These are phyloP conservation scores for Cytospora paraplurivora DNA, from an alignment of 2,329 filamentous ascomycete species.

Conservation along the genomic window DNA sequence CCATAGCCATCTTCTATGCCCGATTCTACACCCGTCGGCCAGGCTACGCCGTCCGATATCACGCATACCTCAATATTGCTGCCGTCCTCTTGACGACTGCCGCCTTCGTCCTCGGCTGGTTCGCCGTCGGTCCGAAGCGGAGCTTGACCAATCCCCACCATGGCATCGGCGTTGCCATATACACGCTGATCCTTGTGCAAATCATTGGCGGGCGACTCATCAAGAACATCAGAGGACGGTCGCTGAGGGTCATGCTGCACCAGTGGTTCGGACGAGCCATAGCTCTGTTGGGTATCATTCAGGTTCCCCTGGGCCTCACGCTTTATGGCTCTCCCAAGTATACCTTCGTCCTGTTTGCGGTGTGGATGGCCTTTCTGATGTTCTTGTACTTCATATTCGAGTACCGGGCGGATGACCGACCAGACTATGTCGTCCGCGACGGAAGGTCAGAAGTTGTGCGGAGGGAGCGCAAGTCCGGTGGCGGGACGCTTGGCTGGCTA, in stretches of 20 bases:
- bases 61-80: constrained; percentile 74
- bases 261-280: constrained; percentile 83
- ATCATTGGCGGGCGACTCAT: constrained; percentile 69
- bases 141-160: constrained; percentile 82
- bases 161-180: constrained; percentile 79
- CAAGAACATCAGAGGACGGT: constrained; percentile 51
- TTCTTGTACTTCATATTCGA: constrained; percentile 78
- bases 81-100: constrained; percentile 69
- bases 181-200: constrained; percentile 71
- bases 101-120: constrained; percentile 73
- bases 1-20: constrained; percentile 71
- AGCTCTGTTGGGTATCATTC: constrained; percentile 79
- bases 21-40: constrained; percentile 69
- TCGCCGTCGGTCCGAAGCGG: constrained; percentile 73
- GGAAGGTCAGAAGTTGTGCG: constrained; percentile 56
- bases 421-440: constrained; percentile 58
- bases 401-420: constrained; percentile 63
- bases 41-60: constrained; percentile 65
- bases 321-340: constrained; percentile 87
- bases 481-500: constrained; percentile 47
- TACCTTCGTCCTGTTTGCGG: constrained; percentile 81
- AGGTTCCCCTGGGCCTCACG: constrained; percentile 86
- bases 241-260: constrained; percentile 68
- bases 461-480: constrained; percentile 39
- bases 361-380: constrained; percentile 75